Conservation (phyloP, 1,284 basidiomycete species). For the Melanopsichium pennsylvanicum region DNA sequence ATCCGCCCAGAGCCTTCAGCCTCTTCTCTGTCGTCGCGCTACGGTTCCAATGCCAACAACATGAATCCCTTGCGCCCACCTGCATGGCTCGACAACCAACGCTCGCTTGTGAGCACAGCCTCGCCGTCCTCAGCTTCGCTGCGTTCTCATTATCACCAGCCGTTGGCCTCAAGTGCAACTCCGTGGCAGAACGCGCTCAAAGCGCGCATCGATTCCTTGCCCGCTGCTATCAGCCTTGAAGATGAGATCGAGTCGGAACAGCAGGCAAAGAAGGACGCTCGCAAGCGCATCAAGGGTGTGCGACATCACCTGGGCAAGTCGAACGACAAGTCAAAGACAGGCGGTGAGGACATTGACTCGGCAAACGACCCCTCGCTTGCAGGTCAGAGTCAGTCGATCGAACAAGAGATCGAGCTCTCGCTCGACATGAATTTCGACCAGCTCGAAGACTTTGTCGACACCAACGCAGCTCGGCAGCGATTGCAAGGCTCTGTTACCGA, state of each 20-base stretch:
- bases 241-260: constrained; percentile 37
- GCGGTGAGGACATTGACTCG: constrained; percentile 26
- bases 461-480: constrained; percentile 40
- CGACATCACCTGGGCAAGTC: constrained; percentile 41
- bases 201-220: constrained; percentile 21
- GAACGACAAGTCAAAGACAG: constrained; percentile 4
- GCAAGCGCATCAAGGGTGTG: constrained; percentile 41
- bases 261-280: constrained; percentile 29
- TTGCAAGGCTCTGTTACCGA: constrained; percentile 40
- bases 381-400: constrained; percentile 32
- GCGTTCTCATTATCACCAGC: constrained; percentile 28
- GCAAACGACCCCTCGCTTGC: constrained; percentile 13
- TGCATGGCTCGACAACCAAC: constrained; percentile 36
- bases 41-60: constrained; percentile 31
- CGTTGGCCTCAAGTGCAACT: constrained; percentile 7
- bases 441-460: constrained; percentile 84
- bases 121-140: constrained; percentile 26
- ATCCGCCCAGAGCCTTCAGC: constrained; percentile 28
- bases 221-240: constrained; percentile 35
- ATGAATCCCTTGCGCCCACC: constrained; percentile 37
- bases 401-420: constrained; percentile 53
- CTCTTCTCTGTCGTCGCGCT: constrained; percentile 36
- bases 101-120: constrained; percentile 13
- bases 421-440: constrained; percentile 81
- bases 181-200: constrained; percentile 26